Conservation (phyloP, 2,329 filamentous ascomycete genomes). For the Ceratocystis destructans region DNA sequence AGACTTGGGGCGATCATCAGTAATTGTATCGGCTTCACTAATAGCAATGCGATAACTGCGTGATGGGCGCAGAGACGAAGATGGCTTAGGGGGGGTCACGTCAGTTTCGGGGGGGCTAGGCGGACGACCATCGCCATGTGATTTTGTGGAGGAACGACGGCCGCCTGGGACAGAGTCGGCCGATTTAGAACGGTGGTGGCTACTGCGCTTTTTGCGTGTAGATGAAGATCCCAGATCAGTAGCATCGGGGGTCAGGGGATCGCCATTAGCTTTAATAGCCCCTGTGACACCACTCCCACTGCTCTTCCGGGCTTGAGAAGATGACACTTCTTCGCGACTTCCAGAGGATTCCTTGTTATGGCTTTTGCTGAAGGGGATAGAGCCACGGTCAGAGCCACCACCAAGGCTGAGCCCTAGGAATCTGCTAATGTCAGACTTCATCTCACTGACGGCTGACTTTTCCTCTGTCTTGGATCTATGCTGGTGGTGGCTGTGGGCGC, state of each 20-base stretch:
- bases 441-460: constrained; percentile 17
- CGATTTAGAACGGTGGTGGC: constrained; percentile 33
- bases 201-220: constrained; percentile 15
- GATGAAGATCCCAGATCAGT: constrained; percentile 45
- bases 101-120: constrained; percentile 53
- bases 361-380: constrained; percentile 69
- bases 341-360: constrained; percentile 78
- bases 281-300: constrained; percentile 11
- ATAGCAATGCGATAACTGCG: constrained; percentile 13
- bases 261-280: constrained; percentile 22
- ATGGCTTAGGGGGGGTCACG: constrained; percentile 29
- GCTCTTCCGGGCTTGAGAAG: constrained; percentile 23
- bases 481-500: constrained; percentile 23
- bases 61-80: constrained; percentile 11
- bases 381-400: constrained; percentile 33
- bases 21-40: constrained; percentile 16
- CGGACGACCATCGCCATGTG: constrained; percentile 37
- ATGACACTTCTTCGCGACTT: constrained; percentile 41
- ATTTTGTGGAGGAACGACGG: constrained; percentile 24
- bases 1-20: constrained; percentile 30
- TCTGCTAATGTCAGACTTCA: constrained; percentile 13
- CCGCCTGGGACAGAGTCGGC: constrained; percentile 30
- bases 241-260: constrained; percentile 53
- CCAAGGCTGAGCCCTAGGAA: constrained; percentile 2
- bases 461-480: constrained; percentile 28